Base-by-base conservation (phyloP, 2,329 filamentous ascomycete species). In the Scytalidium sp. region DNA sequence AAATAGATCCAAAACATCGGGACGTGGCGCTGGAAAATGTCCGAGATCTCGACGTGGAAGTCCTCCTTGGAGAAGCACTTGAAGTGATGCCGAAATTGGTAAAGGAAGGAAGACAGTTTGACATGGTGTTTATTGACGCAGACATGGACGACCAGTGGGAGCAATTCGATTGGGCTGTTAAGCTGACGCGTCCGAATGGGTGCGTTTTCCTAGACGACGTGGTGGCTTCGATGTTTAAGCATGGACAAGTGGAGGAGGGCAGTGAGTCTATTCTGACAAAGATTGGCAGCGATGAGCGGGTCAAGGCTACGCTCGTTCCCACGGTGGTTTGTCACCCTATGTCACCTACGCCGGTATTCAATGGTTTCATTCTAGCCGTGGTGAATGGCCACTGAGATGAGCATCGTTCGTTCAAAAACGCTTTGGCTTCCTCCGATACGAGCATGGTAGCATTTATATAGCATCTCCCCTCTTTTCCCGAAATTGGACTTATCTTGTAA, bases 101-200 rank as follows among this genome's bases (percentile, higher is more conserved):
- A 0, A 61, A 67, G 7, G 70, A 79, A 50, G 69, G 72, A 1
- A 63, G 64, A 9, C 63, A 64, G 42, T 78, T 77, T 51, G 75
- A 75, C 48, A 67, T 81, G 52, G 70, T 75, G 1, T 80, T 80
- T 50, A 74, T 81, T 29, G 76, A 81, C 58, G 78, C 77, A 7
- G 73, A 75, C 42, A 77, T 75, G 63, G 64, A 66, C 41, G 73
- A 75, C 53, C 75, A 78, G 49, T 73, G 68, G 65, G 67, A 68
- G 25, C 78, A 78, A 52, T 76, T 79, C 41, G 66, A 78, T 47
- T 63, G 63, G 55, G 71, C 72, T 2, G 60, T 74, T 19, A 66
- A 65, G 27, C 63, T 78, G 59, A 67, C 64, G 0, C 64, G 68
- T n/a, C 54, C 59, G 1, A 67, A 70, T 0, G 71, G 72, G 0